Percentiles rank a stretch among this genome's conserved stretches.
Evolutionary conservation across 2,329 filamentous ascomycete genomes (phyloP).

Genomic region (Cercospora sojina): DNA sequence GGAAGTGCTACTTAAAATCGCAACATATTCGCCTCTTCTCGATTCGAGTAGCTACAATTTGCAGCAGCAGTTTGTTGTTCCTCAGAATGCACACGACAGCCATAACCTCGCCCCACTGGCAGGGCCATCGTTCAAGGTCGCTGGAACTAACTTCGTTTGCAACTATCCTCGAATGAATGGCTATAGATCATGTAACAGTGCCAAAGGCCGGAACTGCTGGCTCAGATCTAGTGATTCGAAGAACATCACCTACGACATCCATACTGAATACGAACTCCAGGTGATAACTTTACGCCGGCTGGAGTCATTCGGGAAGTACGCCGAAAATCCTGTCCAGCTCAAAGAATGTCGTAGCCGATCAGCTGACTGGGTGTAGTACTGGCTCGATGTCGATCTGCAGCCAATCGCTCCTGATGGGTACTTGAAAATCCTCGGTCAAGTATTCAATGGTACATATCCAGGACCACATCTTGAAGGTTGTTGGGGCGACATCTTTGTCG

Average conservation of each 20-base stretch:
- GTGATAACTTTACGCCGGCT: constrained; percentile 20
- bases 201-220: constrained; percentile 29
- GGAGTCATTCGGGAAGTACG: constrained; percentile 34
- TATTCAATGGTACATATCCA: constrained; percentile 48
- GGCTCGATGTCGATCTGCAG: constrained; percentile 44
- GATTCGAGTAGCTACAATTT: neutral
- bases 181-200: constrained; percentile 29
- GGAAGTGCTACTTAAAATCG: constrained; percentile 19
- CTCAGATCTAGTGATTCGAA: constrained; percentile 23
- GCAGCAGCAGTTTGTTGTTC: constrained; percentile 16
- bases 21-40: constrained; percentile 10
- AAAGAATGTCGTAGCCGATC: constrained; percentile 19
- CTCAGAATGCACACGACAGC: neutral
- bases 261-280: constrained; percentile 32
- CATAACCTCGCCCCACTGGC: neutral
- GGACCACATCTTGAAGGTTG: constrained; percentile 48
- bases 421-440: constrained; percentile 22
- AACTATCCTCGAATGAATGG: constrained; percentile 18
- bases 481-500: constrained; percentile 33
- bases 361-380: constrained; percentile 43
- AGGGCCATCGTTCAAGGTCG: constrained; percentile 18
- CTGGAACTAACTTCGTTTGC: constrained; percentile 24
- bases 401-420: constrained; percentile 39
- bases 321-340: neutral
- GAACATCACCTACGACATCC: constrained; percentile 33